Evolutionary conservation across 2,329 filamentous ascomycete genomes (phyloP).

Genomic region (Pseudopyrenochaeta lycopersici): DNA sequence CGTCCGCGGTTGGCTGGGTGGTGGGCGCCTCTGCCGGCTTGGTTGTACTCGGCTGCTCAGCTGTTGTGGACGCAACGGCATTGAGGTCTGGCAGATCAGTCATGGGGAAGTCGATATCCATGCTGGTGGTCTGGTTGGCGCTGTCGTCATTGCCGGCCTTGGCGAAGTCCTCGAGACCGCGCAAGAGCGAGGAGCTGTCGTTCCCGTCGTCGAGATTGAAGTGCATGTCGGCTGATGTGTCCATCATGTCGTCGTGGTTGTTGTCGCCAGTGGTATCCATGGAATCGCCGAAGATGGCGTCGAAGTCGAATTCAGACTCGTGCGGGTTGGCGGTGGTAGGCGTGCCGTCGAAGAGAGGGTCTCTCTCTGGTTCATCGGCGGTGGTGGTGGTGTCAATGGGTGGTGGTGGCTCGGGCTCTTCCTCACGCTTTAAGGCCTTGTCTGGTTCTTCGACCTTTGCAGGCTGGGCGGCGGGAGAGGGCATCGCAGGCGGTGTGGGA

Average conservation of each 20-base stretch:
- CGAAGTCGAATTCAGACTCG: conserved; percentile 51
- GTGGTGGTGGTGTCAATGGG: conserved; percentile 24
- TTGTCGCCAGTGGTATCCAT: conserved; percentile 33
- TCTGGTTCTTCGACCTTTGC: conserved; percentile 17
- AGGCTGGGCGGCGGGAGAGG: conserved; percentile 5
- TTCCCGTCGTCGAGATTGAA: conserved; percentile 43
- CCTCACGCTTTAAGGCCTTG: conserved; percentile 18
- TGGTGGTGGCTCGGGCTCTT: conserved; percentile 6
- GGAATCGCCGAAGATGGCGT: conserved; percentile 46
- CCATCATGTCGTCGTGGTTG: conserved; percentile 35
- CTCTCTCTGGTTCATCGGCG: conserved; percentile 17
- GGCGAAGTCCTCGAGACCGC: conserved; percentile 49
- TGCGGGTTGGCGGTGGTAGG: conserved; percentile 39
- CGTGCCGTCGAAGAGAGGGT: conserved; percentile 43
- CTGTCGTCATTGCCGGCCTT: conserved; percentile 32
- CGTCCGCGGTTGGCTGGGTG: conserved; percentile 1
- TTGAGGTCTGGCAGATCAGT: conserved; percentile 37
- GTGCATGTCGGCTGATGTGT: conserved; percentile 37
- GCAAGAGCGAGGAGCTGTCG: conserved; percentile 36
- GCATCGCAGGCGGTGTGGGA: conserved; percentile 16
- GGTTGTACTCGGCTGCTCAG: conserved; percentile 10
- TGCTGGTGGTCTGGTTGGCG: conserved; percentile 19
- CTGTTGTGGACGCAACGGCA: conserved; percentile 6
- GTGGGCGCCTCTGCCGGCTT: conserved; percentile 15
- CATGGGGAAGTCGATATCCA: conserved; percentile 45